Conservation (phyloP, 352 stramenopile species). For the Phytophthora sp. region DNA sequence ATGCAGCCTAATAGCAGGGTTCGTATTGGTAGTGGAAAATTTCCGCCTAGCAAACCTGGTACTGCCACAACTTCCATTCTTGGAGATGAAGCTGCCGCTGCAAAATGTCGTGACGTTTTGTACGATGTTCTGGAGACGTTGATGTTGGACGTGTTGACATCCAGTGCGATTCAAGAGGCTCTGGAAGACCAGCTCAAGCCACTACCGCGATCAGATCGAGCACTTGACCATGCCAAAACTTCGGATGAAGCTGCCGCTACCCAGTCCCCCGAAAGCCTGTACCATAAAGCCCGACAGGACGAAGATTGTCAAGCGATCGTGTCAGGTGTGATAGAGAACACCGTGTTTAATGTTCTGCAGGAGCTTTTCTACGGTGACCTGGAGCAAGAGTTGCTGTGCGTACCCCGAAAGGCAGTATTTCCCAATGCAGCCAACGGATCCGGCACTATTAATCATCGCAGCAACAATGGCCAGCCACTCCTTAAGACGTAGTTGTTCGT, state of each 20-base stretch:
- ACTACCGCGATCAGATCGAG: slow-evolving; percentile 31
- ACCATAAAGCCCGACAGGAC: slow-evolving; percentile 41
- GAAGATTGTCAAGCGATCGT: slow-evolving; percentile 76
- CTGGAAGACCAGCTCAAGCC: slow-evolving; percentile 46
- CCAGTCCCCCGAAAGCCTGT: slow-evolving; percentile 15
- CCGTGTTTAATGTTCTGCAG: slow-evolving; percentile 81
- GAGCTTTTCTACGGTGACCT: slow-evolving; percentile 84
- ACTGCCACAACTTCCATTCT: slow-evolving; percentile 5
- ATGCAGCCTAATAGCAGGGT: slow-evolving; percentile 7
- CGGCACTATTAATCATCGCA: not conserved
- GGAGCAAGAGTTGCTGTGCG: slow-evolving; percentile 66
- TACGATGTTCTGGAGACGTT: slow-evolving; percentile 65
- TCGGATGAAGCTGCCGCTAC: slow-evolving; percentile 8
- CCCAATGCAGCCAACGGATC: slow-evolving; percentile 10
- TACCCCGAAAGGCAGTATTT: slow-evolving; percentile 68
- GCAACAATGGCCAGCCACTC: slow-evolving; percentile 15
- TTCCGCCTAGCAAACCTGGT: slow-evolving; percentile 9
- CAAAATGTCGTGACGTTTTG: slow-evolving; percentile 49
- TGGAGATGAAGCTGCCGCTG: slow-evolving; percentile 8
- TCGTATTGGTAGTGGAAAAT: slow-evolving; percentile 7
- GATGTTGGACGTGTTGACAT: slow-evolving; percentile 63
- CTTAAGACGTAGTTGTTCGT: slow-evolving; percentile 15
- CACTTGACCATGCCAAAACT: slow-evolving; percentile 19
- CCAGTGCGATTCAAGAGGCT: slow-evolving; percentile 49
- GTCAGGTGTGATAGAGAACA: slow-evolving; percentile 73